These are phyloP conservation scores for Pleurotus ostreatus DNA, from an alignment of 768 basidiomycete species.

Conservation along the genomic window DNA sequence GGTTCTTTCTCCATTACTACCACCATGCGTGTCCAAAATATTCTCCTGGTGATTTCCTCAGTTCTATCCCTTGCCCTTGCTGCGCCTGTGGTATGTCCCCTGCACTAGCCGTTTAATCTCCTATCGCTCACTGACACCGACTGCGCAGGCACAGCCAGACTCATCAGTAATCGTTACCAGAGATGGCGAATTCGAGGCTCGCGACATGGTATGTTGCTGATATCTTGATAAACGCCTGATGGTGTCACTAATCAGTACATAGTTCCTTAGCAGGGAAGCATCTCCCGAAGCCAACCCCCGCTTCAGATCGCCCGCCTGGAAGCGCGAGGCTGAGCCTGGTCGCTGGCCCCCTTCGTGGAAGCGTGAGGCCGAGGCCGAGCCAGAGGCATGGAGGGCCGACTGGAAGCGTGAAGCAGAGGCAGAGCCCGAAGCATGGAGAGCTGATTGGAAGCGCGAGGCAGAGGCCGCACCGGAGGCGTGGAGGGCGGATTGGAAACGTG, in stretches of 20 bases:
- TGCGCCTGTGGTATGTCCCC: conserved; percentile 7
- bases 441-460: neutral
- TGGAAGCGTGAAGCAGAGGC: neutral
- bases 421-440: neutral
- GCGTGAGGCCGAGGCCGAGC: conserved; percentile 1
- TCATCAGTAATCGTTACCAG: conserved; percentile 3
- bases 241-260: no score
- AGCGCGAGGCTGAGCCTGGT: neutral
- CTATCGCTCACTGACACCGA: neutral
- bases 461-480: neutral
- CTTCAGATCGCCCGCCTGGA: neutral
- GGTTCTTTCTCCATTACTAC: neutral
- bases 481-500: neutral
- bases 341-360: neutral
- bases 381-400: neutral
- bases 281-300: neutral
- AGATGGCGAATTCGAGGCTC: conserved; percentile 1
- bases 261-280: conserved; percentile 1
- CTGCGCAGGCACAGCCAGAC: conserved; percentile 2
- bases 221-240: neutral
- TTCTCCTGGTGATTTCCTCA: conserved; percentile 7
- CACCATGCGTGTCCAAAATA: conserved; percentile 4
- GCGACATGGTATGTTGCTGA: neutral
- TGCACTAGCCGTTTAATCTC: neutral
- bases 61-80: neutral